Base-by-base conservation (phyloP, 148 eudicot species). In the Rhododendron simsii region DNA sequence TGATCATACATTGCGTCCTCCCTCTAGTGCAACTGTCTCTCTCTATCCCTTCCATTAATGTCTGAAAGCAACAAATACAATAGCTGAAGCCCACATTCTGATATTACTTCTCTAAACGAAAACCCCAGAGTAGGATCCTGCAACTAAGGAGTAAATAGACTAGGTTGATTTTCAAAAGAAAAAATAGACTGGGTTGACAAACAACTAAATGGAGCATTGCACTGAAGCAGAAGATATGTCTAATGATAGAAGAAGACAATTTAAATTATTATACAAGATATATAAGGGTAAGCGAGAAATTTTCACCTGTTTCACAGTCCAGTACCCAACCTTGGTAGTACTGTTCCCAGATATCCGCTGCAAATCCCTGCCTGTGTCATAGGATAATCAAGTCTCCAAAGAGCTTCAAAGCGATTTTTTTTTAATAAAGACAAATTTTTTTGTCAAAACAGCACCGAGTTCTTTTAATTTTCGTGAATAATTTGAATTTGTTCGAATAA, bases 291-390 rank as follows among this genome's bases (percentile, higher is more conserved):
- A 83, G 84, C 75, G 50, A 45, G 74, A 80, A 81, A 84, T 74
- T 86, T 86, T 87, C 87, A 95, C 99, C 93, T 95, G 95, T 90
- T 94, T 91, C 88, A 39, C 65, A 85, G 90, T 97, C 87, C 94
- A 89, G 90, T 91, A 83, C 81, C 98, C 98, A 88, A 93, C 98
- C 88, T 89, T 94, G 79, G 95, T 89, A 48, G 93, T 87, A 84
- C 87, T 87, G 87, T 95, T 94, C 87, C 99, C 96, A 90, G 95
- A 88, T 87, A 97, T 87, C 89, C 91, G 92, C 90, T 95, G 99
- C 95, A 97, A 91, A 87, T 97, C 99, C 96, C 99, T 97, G 98
- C 91, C 95, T 90, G 91, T 81, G 91, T 88, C 89, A 90, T 53
- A 89, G 89, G 86, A 87, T 85, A 92, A 91, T 93, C 92, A 94